Evolutionary conservation across 345 rosid species (phyloP), one percentile per base, ranked within the genome.

Genomic region (Moricandia arvensis): DNA sequence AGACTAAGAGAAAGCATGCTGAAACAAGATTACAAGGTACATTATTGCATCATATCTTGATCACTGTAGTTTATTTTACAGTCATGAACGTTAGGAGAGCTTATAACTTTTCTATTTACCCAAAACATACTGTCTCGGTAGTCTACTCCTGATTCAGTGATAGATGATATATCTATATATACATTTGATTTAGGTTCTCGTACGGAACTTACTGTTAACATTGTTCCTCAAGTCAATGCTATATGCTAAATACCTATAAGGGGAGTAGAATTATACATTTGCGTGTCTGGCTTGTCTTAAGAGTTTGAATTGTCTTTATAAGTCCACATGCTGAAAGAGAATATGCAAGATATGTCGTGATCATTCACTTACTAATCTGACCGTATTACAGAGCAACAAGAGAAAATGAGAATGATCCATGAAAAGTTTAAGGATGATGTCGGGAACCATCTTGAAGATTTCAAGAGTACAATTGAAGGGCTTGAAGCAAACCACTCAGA

Each of bases 11-110:
- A 79, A 91, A 89, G 83, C 84, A 79, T 34, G 79, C 89, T 27
- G 98, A 93, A 79, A 79, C 85, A 79, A 87, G 77, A 81, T 86
- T 93, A 65, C 89, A 85, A 88, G 99, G 83, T 80, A 76, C 69
- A 34, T 0, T 1, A 41, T 30, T 47, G 34, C 11, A 59, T 58
- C 29, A 49, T 26, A 54, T 68, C 35, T 69, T 51, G 27, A 35
- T 62, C 53, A 34, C 33, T 75, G 58, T 74, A 27, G 24, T 15
- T 3, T 68, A 58, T 27, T 66, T 58, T 31, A 45, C 33, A 66
- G 30, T 29, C 26, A 55, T 66, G 33, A 43, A 41, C 51, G 24
- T 9, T 43, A 41, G 41, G 51, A 45, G 61, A 75, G 61, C 9
- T 49, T 49, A 5, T 7, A 49, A 26, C 24, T 2, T 54, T 12